Conservation (phyloP, 2,329 filamentous ascomycete genomes). For the Fusarium kyushuense region DNA sequence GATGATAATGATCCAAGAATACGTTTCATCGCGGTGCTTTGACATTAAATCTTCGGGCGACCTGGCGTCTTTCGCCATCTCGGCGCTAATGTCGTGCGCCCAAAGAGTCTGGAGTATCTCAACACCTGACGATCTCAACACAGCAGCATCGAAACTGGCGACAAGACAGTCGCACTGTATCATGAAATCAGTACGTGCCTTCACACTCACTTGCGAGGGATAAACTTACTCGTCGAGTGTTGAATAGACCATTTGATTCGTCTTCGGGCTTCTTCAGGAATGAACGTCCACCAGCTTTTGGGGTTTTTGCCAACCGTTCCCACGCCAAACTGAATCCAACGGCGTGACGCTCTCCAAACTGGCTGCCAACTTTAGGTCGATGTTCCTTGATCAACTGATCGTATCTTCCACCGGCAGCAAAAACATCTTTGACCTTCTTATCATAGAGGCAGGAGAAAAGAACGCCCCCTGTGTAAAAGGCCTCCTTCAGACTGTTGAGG, state of each 20-base stretch:
- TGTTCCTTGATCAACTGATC: conserved; percentile 90
- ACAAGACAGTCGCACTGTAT: conserved; percentile 86
- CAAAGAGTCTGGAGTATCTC: conserved; percentile 84
- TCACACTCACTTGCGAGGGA: background rate
- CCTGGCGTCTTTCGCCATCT: conserved; percentile 83
- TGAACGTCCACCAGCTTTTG: conserved; percentile 65
- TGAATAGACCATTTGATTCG: conserved; percentile 69
- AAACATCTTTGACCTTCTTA: conserved; percentile 83
- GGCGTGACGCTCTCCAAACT: conserved; percentile 77
- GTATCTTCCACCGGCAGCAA: conserved; percentile 94
- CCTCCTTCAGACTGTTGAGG: conserved; percentile 88
- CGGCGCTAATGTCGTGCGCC: conserved; percentile 85
- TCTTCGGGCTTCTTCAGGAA: conserved; percentile 79
- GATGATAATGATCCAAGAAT: conserved; percentile 90
- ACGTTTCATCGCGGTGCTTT: conserved; percentile 79
- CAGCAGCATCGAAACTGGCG: conserved; percentile 83
- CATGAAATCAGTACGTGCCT: background rate
- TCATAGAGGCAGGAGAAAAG: conserved; percentile 94
- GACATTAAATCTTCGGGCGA: conserved; percentile 83
- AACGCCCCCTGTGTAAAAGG: conserved; percentile 87
- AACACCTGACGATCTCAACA: conserved; percentile 80
- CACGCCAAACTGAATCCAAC: conserved; percentile 94
- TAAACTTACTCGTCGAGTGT: conserved; percentile 69
- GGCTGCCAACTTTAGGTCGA: conserved; percentile 74
- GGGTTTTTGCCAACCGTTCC: conserved; percentile 80